Base-by-base conservation (phyloP, 1,284 basidiomycete species). In the Ustilago vetiveriae region DNA sequence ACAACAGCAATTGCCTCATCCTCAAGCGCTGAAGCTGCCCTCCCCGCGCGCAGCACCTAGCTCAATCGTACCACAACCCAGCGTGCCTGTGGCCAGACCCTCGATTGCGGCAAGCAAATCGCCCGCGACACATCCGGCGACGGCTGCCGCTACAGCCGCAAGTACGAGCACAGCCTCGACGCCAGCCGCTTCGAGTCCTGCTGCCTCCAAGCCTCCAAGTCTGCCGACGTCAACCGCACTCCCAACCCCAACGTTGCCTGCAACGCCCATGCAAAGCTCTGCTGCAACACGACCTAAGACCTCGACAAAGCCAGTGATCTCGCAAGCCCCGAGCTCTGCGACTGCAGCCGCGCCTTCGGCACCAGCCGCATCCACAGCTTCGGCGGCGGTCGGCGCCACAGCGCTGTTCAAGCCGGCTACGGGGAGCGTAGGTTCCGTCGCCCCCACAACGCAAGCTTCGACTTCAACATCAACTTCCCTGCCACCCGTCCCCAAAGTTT, bases 211-310 rank as follows among this genome's bases (percentile, higher is more conserved):
- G 24, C 30, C 64, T 10, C 21, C 44, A 1, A 16, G 35, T 17
- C 17, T 59, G 48, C 56, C 63, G 1, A 59, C 55, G 1, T n/a
- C n/a, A n/a, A n/a, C n/a, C n/a, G n/a, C n/a, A n/a, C n/a, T n/a
- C n/a, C n/a, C n/a, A n/a, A n/a, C n/a, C n/a, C 63, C 56, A 10
- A 66, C 55, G 13, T 27, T 66, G 42, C 55, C 63, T 2, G 56
- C 63, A 19, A 52, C 52, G 3, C 56, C 63, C 11, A 38, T 59
- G 23, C 41, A 57, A 22, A 50, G 42, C 40, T 33, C 48, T 6
- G 29, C 56, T 3, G 46, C 37, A 13, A 32, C 36, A 21, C 51
- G 47, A 23, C 40, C 63, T 27, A 22, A 30, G 16, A 35, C 41
- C 22, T 24, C 52, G 13, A 21, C 51, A n/a, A 62, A 50, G 32